A percentile compares a stretch with the other conserved stretches of the same genome.
Conservation (phyloP, 2,329 filamentous ascomycete species). For the Allantophomopsis cytisporea region DNA sequence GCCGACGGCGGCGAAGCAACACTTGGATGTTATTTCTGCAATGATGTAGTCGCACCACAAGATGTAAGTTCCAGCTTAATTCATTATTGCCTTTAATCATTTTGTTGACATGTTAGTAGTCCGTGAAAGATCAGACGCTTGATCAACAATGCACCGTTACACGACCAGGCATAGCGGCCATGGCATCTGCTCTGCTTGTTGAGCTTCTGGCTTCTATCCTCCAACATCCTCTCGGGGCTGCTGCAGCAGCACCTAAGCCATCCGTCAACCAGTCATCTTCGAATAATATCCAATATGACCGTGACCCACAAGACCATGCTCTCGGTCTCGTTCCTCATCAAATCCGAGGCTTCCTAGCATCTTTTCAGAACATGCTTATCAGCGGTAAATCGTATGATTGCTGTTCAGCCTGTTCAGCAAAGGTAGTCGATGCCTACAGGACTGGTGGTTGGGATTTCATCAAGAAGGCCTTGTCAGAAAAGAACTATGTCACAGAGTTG, state of each 20-base stretch:
- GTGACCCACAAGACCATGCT: constrained; percentile 43
- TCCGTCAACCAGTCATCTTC: constrained; percentile 18
- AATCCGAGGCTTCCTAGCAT: constrained; percentile 63
- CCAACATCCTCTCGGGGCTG: constrained; percentile 66
- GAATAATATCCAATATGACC: constrained; percentile 28
- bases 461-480: constrained; percentile 58
- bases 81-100: not conserved
- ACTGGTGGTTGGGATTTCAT: constrained; percentile 64
- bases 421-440: constrained; percentile 54
- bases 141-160: constrained; percentile 98
- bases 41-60: constrained; percentile 87
- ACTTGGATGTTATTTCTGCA: constrained; percentile 96
- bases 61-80: constrained; percentile 51
- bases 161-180: constrained; percentile 79
- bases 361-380: constrained; percentile 61
- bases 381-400: constrained; percentile 64
- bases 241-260: constrained; percentile 39
- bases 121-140: constrained; percentile 84
- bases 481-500: constrained; percentile 66
- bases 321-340: constrained; percentile 66
- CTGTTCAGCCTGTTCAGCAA: constrained; percentile 68
- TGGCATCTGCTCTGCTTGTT: constrained; percentile 82
- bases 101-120: constrained; percentile 35
- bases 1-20: constrained; percentile 43
- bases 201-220: constrained; percentile 79